Evolutionary conservation across 2,329 filamentous ascomycete species (phyloP).

Genomic region (Sclerotinia nivalis): DNA sequence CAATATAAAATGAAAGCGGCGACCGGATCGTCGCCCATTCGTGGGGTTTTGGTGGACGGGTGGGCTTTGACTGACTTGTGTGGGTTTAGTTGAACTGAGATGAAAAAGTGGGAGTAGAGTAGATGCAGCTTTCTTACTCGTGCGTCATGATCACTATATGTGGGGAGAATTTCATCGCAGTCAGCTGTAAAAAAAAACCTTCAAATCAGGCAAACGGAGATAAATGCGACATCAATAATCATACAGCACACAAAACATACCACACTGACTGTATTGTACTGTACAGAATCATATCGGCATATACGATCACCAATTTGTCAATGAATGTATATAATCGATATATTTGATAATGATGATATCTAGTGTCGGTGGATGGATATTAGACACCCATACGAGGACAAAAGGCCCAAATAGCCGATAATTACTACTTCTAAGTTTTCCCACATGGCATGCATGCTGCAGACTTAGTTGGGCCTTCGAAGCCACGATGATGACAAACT

Average conservation of each 20-base stretch:
- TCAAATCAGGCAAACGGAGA: conserved; percentile 1
- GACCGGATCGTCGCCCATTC: conserved; percentile 23
- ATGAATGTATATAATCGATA: not conserved
- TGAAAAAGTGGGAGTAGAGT: conserved; percentile 13
- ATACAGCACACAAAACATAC: not conserved
- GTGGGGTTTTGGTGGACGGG: conserved; percentile 23
- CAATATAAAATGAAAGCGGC: conserved; percentile 14
- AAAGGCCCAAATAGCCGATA: conserved; percentile 14
- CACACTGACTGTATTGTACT: conserved; percentile 10
- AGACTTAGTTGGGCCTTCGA: conserved; percentile 16
- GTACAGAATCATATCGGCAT: conserved; percentile 1
- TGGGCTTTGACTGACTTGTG: not conserved
- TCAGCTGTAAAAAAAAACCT: conserved; percentile 7
- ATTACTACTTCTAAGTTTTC: not conserved
- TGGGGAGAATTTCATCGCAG: conserved; percentile 13
- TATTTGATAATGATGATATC: conserved; percentile 2
- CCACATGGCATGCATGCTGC: conserved; percentile 17
- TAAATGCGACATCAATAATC: conserved; percentile 17
- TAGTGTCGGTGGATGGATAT: not conserved
- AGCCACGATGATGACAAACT: conserved; percentile 20
- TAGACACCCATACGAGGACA: not conserved
- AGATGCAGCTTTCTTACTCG: conserved; percentile 13
- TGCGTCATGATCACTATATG: conserved; percentile 11
- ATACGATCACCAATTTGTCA: not conserved
- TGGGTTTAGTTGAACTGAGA: not conserved